These are phyloP conservation scores for Spathaspora sp. DNA, from an alignment of 1,139 yeast species.

Conservation along the genomic window DNA sequence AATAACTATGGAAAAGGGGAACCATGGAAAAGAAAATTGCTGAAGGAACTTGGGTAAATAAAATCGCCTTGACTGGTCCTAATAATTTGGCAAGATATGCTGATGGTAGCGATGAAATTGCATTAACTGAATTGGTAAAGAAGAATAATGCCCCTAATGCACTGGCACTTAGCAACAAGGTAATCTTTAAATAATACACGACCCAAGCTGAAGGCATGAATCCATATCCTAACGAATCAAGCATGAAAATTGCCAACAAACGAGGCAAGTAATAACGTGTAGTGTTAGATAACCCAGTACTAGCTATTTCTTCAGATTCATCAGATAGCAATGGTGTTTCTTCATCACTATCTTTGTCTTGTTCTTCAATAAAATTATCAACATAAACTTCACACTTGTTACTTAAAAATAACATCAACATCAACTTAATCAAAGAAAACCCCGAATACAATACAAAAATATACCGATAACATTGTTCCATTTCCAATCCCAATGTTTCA, in stretches of 20 bases:
- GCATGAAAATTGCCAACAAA: slow-evolving; percentile 54
- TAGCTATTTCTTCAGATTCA: slow-evolving; percentile 10
- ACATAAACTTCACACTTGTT: slow-evolving; percentile 49
- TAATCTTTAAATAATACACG: slow-evolving; percentile 65
- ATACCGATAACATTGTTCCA: slow-evolving; percentile 50
- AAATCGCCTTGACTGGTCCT: slow-evolving; percentile 80
- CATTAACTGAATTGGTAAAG: slow-evolving; percentile 31
- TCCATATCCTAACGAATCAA: slow-evolving; percentile 86
- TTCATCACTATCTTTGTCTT: slow-evolving; percentile 3
- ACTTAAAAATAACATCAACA: slow-evolving; percentile 54
- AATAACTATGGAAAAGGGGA: slow-evolving; percentile 23
- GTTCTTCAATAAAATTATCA: slow-evolving; percentile 8
- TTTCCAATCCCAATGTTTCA: slow-evolving; percentile 27
- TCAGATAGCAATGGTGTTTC: slow-evolving; percentile 8
- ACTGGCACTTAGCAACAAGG: slow-evolving; percentile 41
- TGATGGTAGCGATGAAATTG: slow-evolving; percentile 24
- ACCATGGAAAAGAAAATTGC: slow-evolving; percentile 53
- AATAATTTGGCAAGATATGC: slow-evolving; percentile 63
- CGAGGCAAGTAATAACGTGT: slow-evolving; percentile 37
- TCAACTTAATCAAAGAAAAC: slow-evolving; percentile 56
- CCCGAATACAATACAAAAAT: slow-evolving; percentile 59
- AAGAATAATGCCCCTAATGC: slow-evolving; percentile 57
- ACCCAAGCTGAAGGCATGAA: slow-evolving; percentile 89
- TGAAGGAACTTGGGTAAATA: slow-evolving; percentile 78
- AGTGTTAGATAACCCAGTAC: slow-evolving; percentile 26